These are phyloP conservation scores for Kingdonia uniflora DNA, from an alignment of 164 flowering plant species.

Conservation along the genomic window DNA sequence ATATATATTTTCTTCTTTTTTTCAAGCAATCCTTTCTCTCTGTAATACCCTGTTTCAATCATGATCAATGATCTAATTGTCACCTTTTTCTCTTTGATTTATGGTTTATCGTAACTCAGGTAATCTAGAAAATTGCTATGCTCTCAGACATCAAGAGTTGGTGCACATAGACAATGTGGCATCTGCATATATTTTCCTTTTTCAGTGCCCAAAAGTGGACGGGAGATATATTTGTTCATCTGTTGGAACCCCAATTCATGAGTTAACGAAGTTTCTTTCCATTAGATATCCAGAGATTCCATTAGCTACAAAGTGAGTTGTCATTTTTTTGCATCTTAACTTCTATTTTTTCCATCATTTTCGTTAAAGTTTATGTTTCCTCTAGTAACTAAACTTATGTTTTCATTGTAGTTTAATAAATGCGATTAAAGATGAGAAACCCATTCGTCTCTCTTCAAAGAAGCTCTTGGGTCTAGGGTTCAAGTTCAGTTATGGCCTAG, in stretches of 20 bases:
- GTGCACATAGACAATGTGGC: conserved; percentile 23
- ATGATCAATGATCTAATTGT: not conserved
- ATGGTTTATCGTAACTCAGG: not conserved
- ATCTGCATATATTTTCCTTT: conserved; percentile 13
- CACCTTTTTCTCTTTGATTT: not conserved
- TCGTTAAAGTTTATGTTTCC: not conserved
- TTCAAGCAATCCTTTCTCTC: not conserved
- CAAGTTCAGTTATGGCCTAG: conserved; percentile 28
- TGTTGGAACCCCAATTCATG: conserved; percentile 6
- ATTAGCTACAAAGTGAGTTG: conserved; percentile 38
- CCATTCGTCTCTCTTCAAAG: conserved; percentile 24
- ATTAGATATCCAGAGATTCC: conserved; percentile 29
- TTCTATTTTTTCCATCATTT: not conserved
- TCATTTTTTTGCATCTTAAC: not conserved
- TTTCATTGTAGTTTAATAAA: conserved; percentile 10
- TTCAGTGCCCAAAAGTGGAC: conserved; percentile 12
- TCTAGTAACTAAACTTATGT: too few species aligned
- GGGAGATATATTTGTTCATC: conserved; percentile 20
- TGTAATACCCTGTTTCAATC: not conserved
- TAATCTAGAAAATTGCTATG: not conserved
- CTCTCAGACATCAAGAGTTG: not conserved
- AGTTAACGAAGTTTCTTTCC: conserved; percentile 17
- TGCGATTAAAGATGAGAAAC: conserved; percentile 9
- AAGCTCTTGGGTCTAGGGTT: conserved; percentile 46
- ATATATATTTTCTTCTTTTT: not conserved